Conservation (phyloP, 306 rosid species). For the Purshia tridentata region DNA sequence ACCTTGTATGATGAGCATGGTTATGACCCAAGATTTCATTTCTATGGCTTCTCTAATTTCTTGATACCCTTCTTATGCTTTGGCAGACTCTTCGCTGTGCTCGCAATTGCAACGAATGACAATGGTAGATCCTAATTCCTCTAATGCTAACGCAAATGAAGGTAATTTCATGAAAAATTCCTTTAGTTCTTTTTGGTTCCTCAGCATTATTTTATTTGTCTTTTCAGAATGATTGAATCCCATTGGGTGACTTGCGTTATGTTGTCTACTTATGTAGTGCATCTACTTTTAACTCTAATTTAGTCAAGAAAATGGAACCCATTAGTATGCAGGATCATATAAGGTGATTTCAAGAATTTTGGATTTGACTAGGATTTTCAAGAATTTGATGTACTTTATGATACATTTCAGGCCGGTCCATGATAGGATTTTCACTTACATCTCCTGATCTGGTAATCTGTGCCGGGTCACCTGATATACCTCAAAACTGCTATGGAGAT, state of each 20-base stretch:
- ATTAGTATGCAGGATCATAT: background rate
- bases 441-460: conserved; percentile 69
- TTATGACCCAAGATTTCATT: background rate
- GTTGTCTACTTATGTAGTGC: background rate
- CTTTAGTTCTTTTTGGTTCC: background rate
- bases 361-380: background rate
- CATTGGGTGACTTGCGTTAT: conserved; percentile 9
- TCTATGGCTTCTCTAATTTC: conserved; percentile 23
- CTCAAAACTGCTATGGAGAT: conserved; percentile 38
- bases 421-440: conserved; percentile 49
- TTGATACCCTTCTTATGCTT: background rate
- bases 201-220: conserved; percentile 9
- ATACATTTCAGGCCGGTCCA: conserved; percentile 50
- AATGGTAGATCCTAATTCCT: conserved; percentile 44
- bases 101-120: conserved; percentile 22
- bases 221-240: conserved; percentile 17
- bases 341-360: conserved; percentile 22
- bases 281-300: background rate
- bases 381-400: conserved; percentile 5
- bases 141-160: conserved; percentile 28
- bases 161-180: background rate
- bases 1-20: too few relatives aligned
- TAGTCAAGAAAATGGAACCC: background rate
- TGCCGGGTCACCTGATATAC: conserved; percentile 60
- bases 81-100: conserved; percentile 39